Conservation (phyloP, 2,329 filamentous ascomycete genomes). For the Verticillium nonalfalfae region DNA sequence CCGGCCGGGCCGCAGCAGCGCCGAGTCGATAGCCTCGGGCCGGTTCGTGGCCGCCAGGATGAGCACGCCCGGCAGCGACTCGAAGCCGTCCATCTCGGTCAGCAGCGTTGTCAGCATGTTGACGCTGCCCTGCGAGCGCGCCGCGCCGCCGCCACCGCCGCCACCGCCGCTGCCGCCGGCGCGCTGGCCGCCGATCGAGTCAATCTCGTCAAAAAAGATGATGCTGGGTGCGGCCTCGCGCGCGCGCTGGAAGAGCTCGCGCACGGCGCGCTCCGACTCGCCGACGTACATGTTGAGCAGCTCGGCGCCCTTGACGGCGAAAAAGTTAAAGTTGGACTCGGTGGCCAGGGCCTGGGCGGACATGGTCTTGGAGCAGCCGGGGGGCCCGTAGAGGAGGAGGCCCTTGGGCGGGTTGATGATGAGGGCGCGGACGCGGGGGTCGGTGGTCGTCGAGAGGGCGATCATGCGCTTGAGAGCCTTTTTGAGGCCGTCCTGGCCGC, state of each 20-base stretch:
- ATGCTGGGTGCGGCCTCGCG: conserved; percentile 78
- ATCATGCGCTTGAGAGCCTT: conserved; percentile 47
- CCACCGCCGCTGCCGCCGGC: conserved; percentile 34
- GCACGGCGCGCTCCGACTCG: conserved; percentile 80
- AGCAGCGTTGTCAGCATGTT: conserved; percentile 86
- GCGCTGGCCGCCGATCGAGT: conserved; percentile 64
- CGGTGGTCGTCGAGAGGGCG: conserved; percentile 24
- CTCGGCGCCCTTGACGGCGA: conserved; percentile 89
- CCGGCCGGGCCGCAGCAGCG: conserved; percentile 76
- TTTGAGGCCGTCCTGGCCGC: conserved; percentile 75
- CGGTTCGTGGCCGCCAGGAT: conserved; percentile 90
- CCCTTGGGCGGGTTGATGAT: conserved; percentile 64
- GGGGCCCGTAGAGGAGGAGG: conserved; percentile 83
- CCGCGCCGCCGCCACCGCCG: conserved; percentile 25
- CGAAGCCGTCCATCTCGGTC: conserved; percentile 95
- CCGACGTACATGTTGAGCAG: conserved; percentile 96
- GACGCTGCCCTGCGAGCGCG: conserved; percentile 43
- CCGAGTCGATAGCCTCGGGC: conserved; percentile 78
- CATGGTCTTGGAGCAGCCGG: conserved; percentile 91
- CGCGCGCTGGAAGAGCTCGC: conserved; percentile 81
- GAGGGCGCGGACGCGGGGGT: conserved; percentile 23
- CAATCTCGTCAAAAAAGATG: conserved; percentile 96
- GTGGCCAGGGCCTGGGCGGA: conserved; percentile 87
- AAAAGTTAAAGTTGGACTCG: conserved; percentile 86
- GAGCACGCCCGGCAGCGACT: conserved; percentile 73